These are phyloP conservation scores for Fomitiporia mediterranea DNA, from an alignment of 1,284 basidiomycete species.

Conservation along the genomic window DNA sequence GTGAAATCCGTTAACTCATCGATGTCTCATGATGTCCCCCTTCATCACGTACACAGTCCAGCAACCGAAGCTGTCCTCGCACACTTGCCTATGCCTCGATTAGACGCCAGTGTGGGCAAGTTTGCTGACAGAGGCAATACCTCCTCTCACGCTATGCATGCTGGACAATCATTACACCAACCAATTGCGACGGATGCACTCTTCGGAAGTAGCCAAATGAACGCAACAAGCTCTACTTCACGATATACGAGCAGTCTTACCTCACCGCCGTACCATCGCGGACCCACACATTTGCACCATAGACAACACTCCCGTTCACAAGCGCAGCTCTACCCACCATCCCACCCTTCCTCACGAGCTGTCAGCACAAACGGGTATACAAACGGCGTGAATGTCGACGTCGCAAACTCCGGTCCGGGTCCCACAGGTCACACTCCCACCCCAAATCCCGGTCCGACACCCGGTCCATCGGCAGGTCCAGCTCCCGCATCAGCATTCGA, in stretches of 20 bases:
- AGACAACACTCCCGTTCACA: conserved; percentile 5
- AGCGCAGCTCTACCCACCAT: conserved; percentile 6
- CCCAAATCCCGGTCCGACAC: no score
- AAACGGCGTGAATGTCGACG: background rate
- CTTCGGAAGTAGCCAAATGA: conserved; percentile 1
- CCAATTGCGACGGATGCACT: conserved; percentile 2
- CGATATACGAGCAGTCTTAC: conserved; percentile 1
- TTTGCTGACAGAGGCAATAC: background rate
- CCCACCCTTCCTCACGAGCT: background rate
- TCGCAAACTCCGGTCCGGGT: background rate
- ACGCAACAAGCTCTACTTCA: background rate
- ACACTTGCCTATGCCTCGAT: conserved; percentile 16
- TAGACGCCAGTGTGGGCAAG: conserved; percentile 11
- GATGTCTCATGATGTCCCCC: background rate
- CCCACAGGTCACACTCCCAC: no score
- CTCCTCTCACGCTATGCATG: background rate
- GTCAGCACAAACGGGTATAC: background rate
- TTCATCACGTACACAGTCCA: conserved; percentile 8
- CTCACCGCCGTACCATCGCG: background rate
- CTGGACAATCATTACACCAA: conserved; percentile 1
- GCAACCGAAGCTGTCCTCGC: conserved; percentile 14
- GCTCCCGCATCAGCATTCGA: no score
- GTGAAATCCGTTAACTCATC: background rate
- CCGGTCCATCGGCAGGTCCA: no score
- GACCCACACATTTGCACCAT: background rate